Evolutionary conservation across 345 rosid species (phyloP).

Genomic region (Moringa oleifera): DNA sequence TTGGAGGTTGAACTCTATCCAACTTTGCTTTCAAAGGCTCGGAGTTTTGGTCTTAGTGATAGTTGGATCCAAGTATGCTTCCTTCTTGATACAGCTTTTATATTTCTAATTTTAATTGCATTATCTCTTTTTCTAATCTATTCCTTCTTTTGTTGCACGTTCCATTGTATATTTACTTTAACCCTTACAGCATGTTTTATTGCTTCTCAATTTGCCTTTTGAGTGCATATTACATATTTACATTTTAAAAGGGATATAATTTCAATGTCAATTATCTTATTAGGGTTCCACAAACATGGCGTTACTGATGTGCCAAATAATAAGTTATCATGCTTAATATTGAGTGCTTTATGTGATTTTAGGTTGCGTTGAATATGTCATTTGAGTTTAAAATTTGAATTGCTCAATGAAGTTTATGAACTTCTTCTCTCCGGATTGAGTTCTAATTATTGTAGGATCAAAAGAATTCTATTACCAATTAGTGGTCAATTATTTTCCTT

Average conservation of each 20-base stretch:
- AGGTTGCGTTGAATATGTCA: background rate
- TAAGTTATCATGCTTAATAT: background rate
- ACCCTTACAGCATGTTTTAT: too few relatives aligned
- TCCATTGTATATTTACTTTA: background rate
- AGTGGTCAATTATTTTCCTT: too few relatives aligned
- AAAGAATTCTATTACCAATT: too few relatives aligned
- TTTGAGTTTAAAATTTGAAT: background rate
- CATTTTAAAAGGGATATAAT: background rate
- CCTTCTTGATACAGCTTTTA: too few relatives aligned
- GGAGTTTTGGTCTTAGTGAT: constrained; percentile 83
- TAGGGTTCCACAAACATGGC: background rate
- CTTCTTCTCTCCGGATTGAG: background rate
- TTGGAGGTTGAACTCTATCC: constrained; percentile 91
- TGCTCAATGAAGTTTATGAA: background rate
- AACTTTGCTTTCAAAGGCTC: constrained; percentile 87
- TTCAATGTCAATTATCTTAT: too few relatives aligned
- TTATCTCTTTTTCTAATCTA: constrained; percentile 1
- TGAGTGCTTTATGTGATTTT: background rate
- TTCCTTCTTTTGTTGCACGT: background rate
- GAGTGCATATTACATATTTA: background rate
- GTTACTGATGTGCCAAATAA: background rate
- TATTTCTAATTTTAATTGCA: too few relatives aligned
- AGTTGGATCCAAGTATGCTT: constrained; percentile 74
- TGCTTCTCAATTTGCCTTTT: background rate
- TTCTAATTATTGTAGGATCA: background rate